Conservation (phyloP, 805 yeast genomes). For the Kockiozyma suomiensis region DNA sequence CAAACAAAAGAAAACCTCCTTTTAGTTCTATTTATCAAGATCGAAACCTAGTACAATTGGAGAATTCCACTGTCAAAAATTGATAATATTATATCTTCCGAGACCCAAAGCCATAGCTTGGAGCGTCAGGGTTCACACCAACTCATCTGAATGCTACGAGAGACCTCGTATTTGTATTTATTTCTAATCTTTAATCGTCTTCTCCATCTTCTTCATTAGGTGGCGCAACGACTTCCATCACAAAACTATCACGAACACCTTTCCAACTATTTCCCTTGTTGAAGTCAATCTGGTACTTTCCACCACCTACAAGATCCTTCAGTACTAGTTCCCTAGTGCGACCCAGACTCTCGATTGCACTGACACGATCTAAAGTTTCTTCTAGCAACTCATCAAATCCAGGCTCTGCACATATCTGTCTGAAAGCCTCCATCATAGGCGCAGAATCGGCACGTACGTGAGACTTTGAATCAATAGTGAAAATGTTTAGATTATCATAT, state of each 20-base stretch:
- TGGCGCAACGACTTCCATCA: conserved; percentile 5
- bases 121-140: too few species aligned
- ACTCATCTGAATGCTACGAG: background rate
- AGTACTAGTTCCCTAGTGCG: conserved; percentile 75
- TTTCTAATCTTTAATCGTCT: background rate
- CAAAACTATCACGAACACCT: background rate
- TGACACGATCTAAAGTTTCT: conserved; percentile 67
- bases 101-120: too few species aligned
- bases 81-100: too few species aligned
- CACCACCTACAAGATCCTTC: conserved; percentile 58
- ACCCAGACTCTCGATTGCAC: conserved; percentile 73
- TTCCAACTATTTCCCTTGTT: conserved; percentile 10
- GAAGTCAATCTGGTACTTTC: conserved; percentile 15
- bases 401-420: conserved; percentile 71
- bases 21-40: too few species aligned
- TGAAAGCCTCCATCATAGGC: conserved; percentile 88
- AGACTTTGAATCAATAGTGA: conserved; percentile 74
- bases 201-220: conserved; percentile 14
- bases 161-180: background rate
- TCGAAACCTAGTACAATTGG: too few species aligned
- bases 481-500: conserved; percentile 75
- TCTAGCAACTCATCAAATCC: conserved; percentile 68
- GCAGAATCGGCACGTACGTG: conserved; percentile 77
- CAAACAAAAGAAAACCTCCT: too few species aligned
- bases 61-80: too few species aligned